phyloP scores from a whole-genome alignment of 495 filamentous ascomycete species.

The Aspergillus carlsbadensis region DNA sequence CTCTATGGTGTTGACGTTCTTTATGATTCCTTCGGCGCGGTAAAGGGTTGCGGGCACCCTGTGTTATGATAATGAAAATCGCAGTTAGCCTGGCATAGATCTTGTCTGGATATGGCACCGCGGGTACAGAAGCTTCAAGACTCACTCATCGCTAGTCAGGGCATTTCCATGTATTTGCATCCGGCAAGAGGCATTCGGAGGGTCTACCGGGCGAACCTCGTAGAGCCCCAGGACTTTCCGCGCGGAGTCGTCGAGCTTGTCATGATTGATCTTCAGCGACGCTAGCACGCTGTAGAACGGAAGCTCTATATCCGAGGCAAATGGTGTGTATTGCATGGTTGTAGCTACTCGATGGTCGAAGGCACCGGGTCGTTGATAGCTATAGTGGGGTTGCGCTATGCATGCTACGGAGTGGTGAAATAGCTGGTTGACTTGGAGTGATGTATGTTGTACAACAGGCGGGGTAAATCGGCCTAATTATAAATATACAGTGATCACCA shows the following conservation, averaged over 20 bases:
- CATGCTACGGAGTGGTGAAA: not conserved
- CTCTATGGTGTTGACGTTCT: constrained; percentile 94
- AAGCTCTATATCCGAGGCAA: constrained; percentile 89
- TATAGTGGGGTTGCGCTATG: constrained; percentile 2
- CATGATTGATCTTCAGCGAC: constrained; percentile 89
- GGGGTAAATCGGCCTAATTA: no score
- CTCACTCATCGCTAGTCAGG: constrained; percentile 77
- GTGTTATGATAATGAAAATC: no score
- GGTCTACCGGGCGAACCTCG: constrained; percentile 68
- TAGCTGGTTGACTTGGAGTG: no score
- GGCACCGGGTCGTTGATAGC: not conserved
- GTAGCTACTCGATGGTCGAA: not conserved
- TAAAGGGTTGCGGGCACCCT: constrained; percentile 72
- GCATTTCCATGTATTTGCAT: constrained; percentile 90
- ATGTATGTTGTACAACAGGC: no score
- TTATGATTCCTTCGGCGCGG: constrained; percentile 89
- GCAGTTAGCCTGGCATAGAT: not conserved
- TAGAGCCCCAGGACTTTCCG: constrained; percentile 86
- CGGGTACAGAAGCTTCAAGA: constrained; percentile 9
- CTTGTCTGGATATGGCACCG: not conserved
- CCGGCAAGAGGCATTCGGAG: constrained; percentile 68
- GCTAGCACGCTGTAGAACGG: constrained; percentile 91
- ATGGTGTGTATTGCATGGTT: constrained; percentile 69
- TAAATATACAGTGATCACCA: no score
- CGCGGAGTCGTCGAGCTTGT: constrained; percentile 90